phyloP scores from a whole-genome alignment of 1,284 basidiomycete genomes.

The Vanrija sp. region DNA sequence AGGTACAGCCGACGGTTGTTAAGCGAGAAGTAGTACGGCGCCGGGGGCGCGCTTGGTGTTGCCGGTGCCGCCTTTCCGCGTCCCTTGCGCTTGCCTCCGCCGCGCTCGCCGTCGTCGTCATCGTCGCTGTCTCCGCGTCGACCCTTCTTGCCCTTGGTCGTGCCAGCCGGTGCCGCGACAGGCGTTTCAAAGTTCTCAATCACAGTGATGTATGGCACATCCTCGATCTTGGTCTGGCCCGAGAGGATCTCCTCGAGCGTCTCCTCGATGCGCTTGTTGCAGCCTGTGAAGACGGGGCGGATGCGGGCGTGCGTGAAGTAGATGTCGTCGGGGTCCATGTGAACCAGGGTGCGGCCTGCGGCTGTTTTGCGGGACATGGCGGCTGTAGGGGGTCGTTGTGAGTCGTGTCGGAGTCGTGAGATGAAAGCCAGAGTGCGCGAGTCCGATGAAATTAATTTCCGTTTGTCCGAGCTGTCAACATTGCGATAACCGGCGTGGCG shows the following conservation, averaged over 20 bases:
- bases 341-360: slow-evolving; percentile 7
- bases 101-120: background rate
- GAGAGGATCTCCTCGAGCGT: slow-evolving; percentile 14
- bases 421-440: too few species aligned
- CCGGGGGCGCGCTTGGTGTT: background rate
- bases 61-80: background rate
- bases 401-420: too few species aligned
- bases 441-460: too few species aligned
- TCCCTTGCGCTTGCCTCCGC: background rate
- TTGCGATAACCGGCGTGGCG: too few species aligned
- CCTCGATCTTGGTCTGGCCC: slow-evolving; percentile 10
- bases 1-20: slow-evolving; percentile 16
- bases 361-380: slow-evolving; percentile 9
- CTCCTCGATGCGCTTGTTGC: slow-evolving; percentile 16
- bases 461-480: too few species aligned
- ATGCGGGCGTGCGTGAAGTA: slow-evolving; percentile 19
- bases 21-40: slow-evolving; percentile 19
- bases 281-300: slow-evolving; percentile 15
- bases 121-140: background rate
- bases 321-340: slow-evolving; percentile 15
- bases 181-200: slow-evolving; percentile 16
- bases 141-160: too few species aligned
- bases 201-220: slow-evolving; percentile 19
- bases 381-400: too few species aligned
- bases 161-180: background rate